Conservation (phyloP, 805 yeast species). For the Nakazawaea wyomingensis region DNA sequence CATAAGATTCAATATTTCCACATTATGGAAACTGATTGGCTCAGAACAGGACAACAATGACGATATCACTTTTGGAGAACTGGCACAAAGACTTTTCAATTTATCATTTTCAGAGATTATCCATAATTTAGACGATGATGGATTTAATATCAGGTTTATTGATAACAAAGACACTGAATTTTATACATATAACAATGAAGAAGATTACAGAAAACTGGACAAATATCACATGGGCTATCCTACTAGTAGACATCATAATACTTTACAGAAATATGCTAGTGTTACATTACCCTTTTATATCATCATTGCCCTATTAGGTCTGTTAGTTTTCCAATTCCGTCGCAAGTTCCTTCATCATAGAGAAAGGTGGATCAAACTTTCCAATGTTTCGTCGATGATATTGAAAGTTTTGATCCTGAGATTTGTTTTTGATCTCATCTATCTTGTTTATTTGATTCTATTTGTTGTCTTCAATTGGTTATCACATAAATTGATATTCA, state of each 20-base stretch:
- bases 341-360: neutral
- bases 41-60: too few species aligned
- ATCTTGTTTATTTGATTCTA: neutral
- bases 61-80: too few species aligned
- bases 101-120: too few species aligned
- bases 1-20: too few species aligned
- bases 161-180: too few species aligned
- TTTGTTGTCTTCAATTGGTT: neutral
- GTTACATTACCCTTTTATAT: neutral
- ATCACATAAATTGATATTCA: neutral
- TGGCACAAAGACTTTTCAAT: too few species aligned
- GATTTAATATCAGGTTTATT: too few species aligned
- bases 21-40: too few species aligned
- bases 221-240: too few species aligned
- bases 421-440: neutral
- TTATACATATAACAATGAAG: too few species aligned
- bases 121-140: too few species aligned
- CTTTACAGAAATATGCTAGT: neutral
- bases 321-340: neutral
- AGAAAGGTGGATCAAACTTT: slow-evolving; percentile 2
- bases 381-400: neutral
- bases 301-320: neutral
- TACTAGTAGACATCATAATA: neutral
- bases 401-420: neutral
- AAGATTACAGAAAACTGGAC: too few species aligned